phyloP scores from a whole-genome alignment of 371 early-diverging fungal species.

The Lichtheimia hyalospora region DNA sequence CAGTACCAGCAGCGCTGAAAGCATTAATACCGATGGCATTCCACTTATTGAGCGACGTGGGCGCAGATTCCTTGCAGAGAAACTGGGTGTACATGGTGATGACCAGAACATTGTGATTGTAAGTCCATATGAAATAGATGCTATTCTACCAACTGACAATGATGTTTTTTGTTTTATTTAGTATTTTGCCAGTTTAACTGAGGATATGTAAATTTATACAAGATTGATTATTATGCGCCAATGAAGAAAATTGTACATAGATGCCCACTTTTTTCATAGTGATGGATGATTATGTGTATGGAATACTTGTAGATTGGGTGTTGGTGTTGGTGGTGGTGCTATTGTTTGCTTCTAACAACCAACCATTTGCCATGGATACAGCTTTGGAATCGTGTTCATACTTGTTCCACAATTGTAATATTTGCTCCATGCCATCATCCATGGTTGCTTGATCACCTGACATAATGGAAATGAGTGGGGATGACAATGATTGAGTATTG shows the following conservation, averaged over 20 bases:
- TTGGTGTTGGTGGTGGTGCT: too few relatives aligned
- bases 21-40: conserved; percentile 26
- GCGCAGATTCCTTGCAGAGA: conserved; percentile 31
- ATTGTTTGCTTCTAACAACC: conserved; percentile 4
- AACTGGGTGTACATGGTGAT: conserved; percentile 39
- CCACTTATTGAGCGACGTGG: conserved; percentile 34
- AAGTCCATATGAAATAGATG: conserved; percentile 14
- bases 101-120: conserved; percentile 50
- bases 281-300: too few relatives aligned
- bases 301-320: too few relatives aligned
- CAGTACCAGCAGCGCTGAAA: not conserved
- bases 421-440: conserved; percentile 9
- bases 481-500: not conserved
- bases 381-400: conserved; percentile 19
- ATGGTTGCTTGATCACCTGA: conserved; percentile 13
- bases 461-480: not conserved
- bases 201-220: conserved; percentile 1
- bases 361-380: conserved; percentile 20
- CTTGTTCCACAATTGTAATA: conserved; percentile 15
- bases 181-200: conserved; percentile 8
- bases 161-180: not conserved
- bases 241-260: too few relatives aligned
- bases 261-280: too few relatives aligned
- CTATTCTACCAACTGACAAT: not conserved
- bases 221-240: too few relatives aligned